Percentiles rank a stretch among this genome's conserved stretches.
Conservation (phyloP, 805 yeast species). For the Dipodascus geniculatus region DNA sequence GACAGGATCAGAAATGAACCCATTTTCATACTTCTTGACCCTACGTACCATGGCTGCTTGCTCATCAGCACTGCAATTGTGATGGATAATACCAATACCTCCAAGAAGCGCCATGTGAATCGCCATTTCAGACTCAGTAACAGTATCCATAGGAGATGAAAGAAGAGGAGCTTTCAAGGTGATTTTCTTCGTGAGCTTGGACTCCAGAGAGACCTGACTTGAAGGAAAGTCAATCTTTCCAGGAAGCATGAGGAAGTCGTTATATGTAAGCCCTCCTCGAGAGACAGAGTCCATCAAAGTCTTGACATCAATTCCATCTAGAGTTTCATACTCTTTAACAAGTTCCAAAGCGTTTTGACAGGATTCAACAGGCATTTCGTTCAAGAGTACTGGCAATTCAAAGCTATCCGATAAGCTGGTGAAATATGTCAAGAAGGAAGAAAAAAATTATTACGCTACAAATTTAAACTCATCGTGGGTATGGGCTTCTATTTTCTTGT, state of each 20-base stretch:
- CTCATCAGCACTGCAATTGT: conserved; percentile 92
- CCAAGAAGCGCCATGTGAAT: conserved; percentile 96
- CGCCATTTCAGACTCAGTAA: conserved; percentile 95
- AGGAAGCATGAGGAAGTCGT: conserved; percentile 90
- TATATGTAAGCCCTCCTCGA: conserved; percentile 96
- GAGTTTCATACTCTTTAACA: conserved; percentile 50
- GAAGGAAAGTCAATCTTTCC: conserved; percentile 89
- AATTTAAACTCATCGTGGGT: no score
- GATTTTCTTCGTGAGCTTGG: conserved; percentile 85
- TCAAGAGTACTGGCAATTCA: no score
- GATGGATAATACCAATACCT: conserved; percentile 98
- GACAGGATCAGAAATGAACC: conserved; percentile 90
- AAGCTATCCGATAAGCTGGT: no score
- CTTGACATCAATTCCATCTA: conserved; percentile 78
- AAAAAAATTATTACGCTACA: no score
- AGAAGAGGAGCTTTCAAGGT: conserved; percentile 88
- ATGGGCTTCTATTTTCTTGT: no score
- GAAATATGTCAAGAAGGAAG: no score
- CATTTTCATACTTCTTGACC: conserved; percentile 95
- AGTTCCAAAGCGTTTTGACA: conserved; percentile 44
- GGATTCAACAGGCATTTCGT: background rate
- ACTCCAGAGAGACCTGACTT: conserved; percentile 60
- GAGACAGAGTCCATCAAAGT: conserved; percentile 79
- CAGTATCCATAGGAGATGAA: conserved; percentile 99
- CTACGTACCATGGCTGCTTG: conserved; percentile 97